Percentiles rank a stretch among this genome's conserved stretches.
phyloP scores from a whole-genome alignment of 2,329 filamentous ascomycete genomes.

The Zymoseptoria brevis region DNA sequence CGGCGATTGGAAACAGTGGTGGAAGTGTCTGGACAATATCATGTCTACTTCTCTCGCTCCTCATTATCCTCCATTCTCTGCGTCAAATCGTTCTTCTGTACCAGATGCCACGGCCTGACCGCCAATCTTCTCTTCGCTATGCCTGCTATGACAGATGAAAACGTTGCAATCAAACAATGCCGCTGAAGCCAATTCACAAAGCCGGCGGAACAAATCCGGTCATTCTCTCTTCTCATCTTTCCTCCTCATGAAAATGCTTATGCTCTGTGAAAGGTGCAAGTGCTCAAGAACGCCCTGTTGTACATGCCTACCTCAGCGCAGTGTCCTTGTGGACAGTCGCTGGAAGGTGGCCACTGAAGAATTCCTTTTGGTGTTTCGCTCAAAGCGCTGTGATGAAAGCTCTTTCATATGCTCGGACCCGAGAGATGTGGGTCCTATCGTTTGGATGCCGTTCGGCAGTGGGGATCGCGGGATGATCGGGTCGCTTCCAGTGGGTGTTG shows the following conservation, averaged over 20 bases:
- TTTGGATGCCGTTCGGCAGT: not conserved
- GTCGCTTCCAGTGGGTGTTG: not conserved
- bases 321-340: slow-evolving; percentile 8
- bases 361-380: slow-evolving; percentile 8
- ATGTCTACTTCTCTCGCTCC: not conserved
- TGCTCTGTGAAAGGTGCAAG: not conserved
- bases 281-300: slow-evolving; percentile 10
- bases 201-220: not conserved
- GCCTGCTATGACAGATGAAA: slow-evolving; percentile 1
- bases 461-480: not conserved
- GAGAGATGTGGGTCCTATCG: not conserved
- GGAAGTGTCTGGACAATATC: not conserved
- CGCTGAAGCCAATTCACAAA: not conserved
- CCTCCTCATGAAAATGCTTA: slow-evolving; percentile 1
- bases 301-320: slow-evolving; percentile 9
- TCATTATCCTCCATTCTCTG: not conserved
- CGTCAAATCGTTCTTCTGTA: not conserved
- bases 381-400: slow-evolving; percentile 11
- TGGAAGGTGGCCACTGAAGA: slow-evolving; percentile 7
- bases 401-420: slow-evolving; percentile 9
- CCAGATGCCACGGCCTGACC: not conserved
- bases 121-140: slow-evolving; percentile 5
- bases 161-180: not conserved
- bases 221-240: slow-evolving; percentile 1
- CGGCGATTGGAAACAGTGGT: too few species aligned